These are phyloP conservation scores for Colletotrichum magnum DNA, from an alignment of 2,329 filamentous ascomycete genomes.

Conservation along the genomic window DNA sequence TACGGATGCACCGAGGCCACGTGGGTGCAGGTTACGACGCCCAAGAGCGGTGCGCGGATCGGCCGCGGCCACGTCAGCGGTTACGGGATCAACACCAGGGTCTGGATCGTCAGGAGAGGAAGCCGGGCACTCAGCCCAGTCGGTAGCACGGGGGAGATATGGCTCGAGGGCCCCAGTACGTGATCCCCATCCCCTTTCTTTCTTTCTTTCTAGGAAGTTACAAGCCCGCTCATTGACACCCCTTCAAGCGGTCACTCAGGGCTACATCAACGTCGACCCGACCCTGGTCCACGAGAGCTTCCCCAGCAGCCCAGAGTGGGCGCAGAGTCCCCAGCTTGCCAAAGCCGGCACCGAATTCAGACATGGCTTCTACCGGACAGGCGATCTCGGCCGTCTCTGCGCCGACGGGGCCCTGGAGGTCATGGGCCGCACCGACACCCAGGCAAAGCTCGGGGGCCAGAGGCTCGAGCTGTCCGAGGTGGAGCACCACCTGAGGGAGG, in stretches of 20 bases:
- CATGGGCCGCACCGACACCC: conserved; percentile 40
- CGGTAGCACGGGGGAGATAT: conserved; percentile 41
- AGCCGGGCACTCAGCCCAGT: conserved; percentile 44
- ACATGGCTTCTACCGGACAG: conserved; percentile 42
- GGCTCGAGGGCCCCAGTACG: conserved; percentile 38
- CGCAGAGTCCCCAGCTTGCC: not conserved
- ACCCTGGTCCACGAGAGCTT: conserved; percentile 37
- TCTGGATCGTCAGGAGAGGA: conserved; percentile 46
- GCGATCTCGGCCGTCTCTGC: conserved; percentile 39
- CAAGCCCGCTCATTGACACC: too few relatives aligned
- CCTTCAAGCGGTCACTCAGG: too few relatives aligned
- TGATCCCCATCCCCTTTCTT: not conserved
- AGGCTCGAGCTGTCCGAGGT: conserved; percentile 43
- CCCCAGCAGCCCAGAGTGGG: conserved; percentile 15
- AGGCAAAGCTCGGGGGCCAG: conserved; percentile 42
- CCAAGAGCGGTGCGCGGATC: not conserved
- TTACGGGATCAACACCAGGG: conserved; percentile 44
- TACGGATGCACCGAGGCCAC: conserved; percentile 16
- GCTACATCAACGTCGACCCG: too few relatives aligned
- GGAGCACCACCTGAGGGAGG: conserved; percentile 17
- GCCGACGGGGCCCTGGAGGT: conserved; percentile 40
- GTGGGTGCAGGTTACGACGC: not conserved
- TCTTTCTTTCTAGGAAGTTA: too few relatives aligned
- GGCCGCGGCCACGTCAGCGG: conserved; percentile 33
- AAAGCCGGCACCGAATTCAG: not conserved